Evolutionary conservation across 768 basidiomycete genomes (phyloP).

Genomic region (Tricholoma hemisulphureum): DNA sequence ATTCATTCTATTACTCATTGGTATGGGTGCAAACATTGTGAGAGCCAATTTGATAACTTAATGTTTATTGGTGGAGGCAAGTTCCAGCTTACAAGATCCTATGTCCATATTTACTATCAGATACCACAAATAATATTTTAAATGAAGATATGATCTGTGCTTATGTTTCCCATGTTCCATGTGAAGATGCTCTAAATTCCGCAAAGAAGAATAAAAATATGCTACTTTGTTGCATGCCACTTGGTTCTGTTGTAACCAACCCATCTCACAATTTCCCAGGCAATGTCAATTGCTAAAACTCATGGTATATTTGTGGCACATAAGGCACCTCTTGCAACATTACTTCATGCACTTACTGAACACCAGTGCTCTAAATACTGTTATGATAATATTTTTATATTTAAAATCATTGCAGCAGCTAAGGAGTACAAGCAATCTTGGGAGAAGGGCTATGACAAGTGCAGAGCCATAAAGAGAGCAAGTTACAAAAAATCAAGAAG

Average conservation of each 20-base stretch:
- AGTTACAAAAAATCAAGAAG: no score
- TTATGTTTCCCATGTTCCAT: neutral
- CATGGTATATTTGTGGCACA: neutral
- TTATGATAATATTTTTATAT: neutral
- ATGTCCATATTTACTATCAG: no score
- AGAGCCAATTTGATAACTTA: no score
- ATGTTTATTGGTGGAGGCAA: no score
- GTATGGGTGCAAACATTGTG: no score
- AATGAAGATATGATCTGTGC: no score
- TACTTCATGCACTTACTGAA: neutral
- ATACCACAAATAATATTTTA: no score
- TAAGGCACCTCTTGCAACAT: neutral
- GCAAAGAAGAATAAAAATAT: neutral
- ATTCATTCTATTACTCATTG: no score
- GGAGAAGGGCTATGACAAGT: neutral
- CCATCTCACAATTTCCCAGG: no score
- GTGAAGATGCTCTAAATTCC: neutral
- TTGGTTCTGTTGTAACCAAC: neutral
- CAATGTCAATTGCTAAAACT: neutral
- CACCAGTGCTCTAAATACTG: neutral
- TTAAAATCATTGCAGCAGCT: neutral
- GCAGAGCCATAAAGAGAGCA: no score
- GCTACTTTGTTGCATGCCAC: neutral
- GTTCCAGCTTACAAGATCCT: no score
- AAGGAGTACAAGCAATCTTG: neutral